These are phyloP conservation scores for Kodamaea neixiangensis DNA, from an alignment of 805 yeast genomes.

Conservation along the genomic window DNA sequence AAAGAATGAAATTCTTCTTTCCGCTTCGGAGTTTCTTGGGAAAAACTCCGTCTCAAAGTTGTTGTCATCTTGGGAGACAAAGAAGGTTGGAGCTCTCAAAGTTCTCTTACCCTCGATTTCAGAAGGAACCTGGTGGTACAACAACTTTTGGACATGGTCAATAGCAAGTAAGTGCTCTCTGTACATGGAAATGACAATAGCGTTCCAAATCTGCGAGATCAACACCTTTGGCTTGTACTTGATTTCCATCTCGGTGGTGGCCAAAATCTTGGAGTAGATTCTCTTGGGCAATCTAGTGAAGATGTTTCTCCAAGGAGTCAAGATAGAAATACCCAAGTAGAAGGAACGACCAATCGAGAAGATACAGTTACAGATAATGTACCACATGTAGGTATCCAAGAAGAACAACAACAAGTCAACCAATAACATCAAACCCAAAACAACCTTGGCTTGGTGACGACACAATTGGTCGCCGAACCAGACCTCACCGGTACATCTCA, in stretches of 20 bases:
- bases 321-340: constrained; percentile 97
- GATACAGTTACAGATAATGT: constrained; percentile 89
- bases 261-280: constrained; percentile 95
- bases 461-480: constrained; percentile 83
- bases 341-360: constrained; percentile 97
- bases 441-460: constrained; percentile 82
- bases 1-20: constrained; percentile 98
- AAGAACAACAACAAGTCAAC: constrained; percentile 95
- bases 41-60: constrained; percentile 95
- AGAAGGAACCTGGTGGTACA: constrained; percentile 97
- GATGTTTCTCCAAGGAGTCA: constrained; percentile 99
- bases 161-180: constrained; percentile 98
- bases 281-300: constrained; percentile 98
- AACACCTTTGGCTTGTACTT: constrained; percentile 98
- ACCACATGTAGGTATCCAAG: constrained; percentile 99
- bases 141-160: constrained; percentile 96
- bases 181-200: constrained; percentile 98
- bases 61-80: constrained; percentile 95
- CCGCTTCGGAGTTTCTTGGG: constrained; percentile 97
- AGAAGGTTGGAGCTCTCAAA: constrained; percentile 97
- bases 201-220: constrained; percentile 99
- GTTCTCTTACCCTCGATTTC: constrained; percentile 98
- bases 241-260: constrained; percentile 98
- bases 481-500: constrained; percentile 95
- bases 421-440: constrained; percentile 87